Base-by-base conservation (phyloP, 805 yeast species). In the Suhomyces sp. region DNA sequence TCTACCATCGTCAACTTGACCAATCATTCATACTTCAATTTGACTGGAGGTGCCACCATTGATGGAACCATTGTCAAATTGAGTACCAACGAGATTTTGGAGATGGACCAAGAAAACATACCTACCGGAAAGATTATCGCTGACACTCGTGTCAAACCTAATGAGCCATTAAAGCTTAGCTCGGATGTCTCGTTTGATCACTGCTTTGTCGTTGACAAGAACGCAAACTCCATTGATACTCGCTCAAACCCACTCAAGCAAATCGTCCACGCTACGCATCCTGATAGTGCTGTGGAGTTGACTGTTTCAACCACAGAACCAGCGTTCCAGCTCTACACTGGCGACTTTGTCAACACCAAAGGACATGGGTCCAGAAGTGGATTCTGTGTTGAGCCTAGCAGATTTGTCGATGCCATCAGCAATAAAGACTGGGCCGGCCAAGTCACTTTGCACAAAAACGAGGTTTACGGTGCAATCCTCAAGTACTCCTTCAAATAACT, bases 321-420 rank as follows among this genome's bases (percentile, higher is more conserved):
- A 6, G 69, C 83, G 2, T 83, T 81, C 72, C 88, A 84, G 64
- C 70, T 85, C 40, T 85, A 84, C 66, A 83, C 88, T 27, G 87
- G 87, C 20, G 84, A 79, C 58, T 69, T 71, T 49, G 72, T 78
- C 43, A 58, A 72, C 48, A 73, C 74, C 33, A 66, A 68, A 19
- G 74, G 67, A 1, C 64, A 63, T 56, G 58, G 64, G 57, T 49
- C 77, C 72, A 64, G 77, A 56, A 64, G 77, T 49, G 89, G 88
- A 3, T 78, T 85, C 65, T 83, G 86, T 57, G 70, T 83, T 35
- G 90, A 85, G 65, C 83, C 87, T 31, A 75, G 81, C 24, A 71
- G 89, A 60, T 83, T 71, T 61, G 73, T 82, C 35, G 75, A 83
- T 63, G 86, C 88, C 7, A 69, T 78, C 33, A 79, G 79, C 60